A percentile compares a stretch with the other conserved stretches of the same genome.
Evolutionary conservation across 345 rosid genomes (phyloP).

Genomic region (Stellera chamaejasme): DNA sequence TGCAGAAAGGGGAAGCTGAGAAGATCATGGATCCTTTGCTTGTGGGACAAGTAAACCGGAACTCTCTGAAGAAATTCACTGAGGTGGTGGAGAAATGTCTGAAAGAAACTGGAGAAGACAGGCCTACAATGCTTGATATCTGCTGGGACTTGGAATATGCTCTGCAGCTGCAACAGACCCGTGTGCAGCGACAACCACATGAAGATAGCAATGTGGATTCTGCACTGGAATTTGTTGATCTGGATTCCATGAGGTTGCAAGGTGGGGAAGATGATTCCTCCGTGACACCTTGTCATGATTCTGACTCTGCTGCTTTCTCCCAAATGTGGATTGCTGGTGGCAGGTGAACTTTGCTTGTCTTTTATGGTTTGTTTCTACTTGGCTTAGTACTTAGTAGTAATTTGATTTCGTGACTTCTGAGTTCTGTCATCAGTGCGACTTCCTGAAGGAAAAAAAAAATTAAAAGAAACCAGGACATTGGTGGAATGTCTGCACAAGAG

Average conservation of each 20-base stretch:
- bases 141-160: slow-evolving; percentile 44
- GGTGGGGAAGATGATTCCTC: slow-evolving; percentile 12
- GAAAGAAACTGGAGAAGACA: slow-evolving; percentile 32
- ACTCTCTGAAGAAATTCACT: slow-evolving; percentile 32
- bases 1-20: slow-evolving; percentile 23
- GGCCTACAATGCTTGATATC: slow-evolving; percentile 52
- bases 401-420: too few relatives aligned
- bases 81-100: slow-evolving; percentile 48
- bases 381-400: too few relatives aligned
- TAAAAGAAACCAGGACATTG: too few relatives aligned
- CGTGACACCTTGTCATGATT: neutral
- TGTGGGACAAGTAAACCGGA: slow-evolving; percentile 21
- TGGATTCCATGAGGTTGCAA: slow-evolving; percentile 12
- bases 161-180: slow-evolving; percentile 26
- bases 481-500: too few relatives aligned
- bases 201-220: slow-evolving; percentile 17
- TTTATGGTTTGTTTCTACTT: too few relatives aligned
- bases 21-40: slow-evolving; percentile 26
- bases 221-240: slow-evolving; percentile 22
- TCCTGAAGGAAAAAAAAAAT: too few relatives aligned
- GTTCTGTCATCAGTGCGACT: too few relatives aligned
- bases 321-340: slow-evolving; percentile 17
- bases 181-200: slow-evolving; percentile 9
- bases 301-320: slow-evolving; percentile 16
- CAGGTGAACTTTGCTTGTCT: slow-evolving; percentile 7